Conservation (phyloP, 345 rosid genomes). For the Citrus sinensis region DVS_A1.0 CM039167.1:422501-423000, state of each 20-base stretch:
- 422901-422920: background rate
- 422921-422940: background rate
- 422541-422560: constrained; percentile 15
- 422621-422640: constrained; percentile 66
- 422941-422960: background rate
- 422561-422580: constrained; percentile 72
- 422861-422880: constrained; percentile 1
- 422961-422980: background rate
- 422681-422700: background rate
- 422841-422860: constrained; percentile 48
- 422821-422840: constrained; percentile 87
- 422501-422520: no score
- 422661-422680: background rate
- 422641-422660: background rate
- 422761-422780: constrained; percentile 70
- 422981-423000: constrained; percentile 81
- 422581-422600: constrained; percentile 56
- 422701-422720: background rate
- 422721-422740: background rate
- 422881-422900: background rate
- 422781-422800: constrained; percentile 59
- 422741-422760: constrained; percentile 66
- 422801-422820: constrained; percentile 79
- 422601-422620: constrained; percentile 60
- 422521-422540: background rate